Evolutionary conservation across 2,329 filamentous ascomycete genomes (phyloP), one percentile per base, ranked within the genome.

Genomic region (Aspergillus sp.): DNA sequence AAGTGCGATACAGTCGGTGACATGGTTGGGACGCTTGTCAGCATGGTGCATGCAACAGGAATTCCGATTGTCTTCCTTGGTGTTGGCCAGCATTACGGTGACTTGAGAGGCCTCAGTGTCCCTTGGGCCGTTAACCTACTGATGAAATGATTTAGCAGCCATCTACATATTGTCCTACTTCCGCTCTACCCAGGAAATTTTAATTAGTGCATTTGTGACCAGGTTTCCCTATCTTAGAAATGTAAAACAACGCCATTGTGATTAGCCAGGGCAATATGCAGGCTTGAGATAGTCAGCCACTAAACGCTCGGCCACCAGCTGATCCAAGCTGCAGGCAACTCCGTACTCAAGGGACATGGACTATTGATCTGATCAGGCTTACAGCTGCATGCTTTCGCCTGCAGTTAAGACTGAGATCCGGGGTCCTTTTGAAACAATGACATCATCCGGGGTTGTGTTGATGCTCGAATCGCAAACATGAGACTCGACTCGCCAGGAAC

Each of bases 1-100:
- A 99, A 99, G 77, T 98, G 95, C 74, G 95, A 99, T 78, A 99
- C 95, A 0, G 96, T 99, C 39, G 96, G 95, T n/a, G 93, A 97
- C 77, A 98, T 98, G 93, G 92, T 97, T 44, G 92, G 88, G 2
- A 97, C 93, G 3, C 80, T 99, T 62, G 95, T 99, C 61, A 96
- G 91, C 73, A 93, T 99, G 81, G 93, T 99, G 40, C 93, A 98
- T 77, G 93, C 95, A 3, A 99, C 96, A 3, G 91, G 93, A 27
- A 96, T 99, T 46, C 96, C 96, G 0, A 92, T 99, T 19, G 83
- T 98, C 11, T 99, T 99, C 71, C 83, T 99, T 64, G 95, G 88
- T 2, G 83, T 86, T 40, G 86, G 86, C 4, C 86, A 88, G 75
- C 85, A 88, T 72, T 88, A 88, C 70, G 84, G 83, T 27, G 86